Evolutionary conservation across 2,329 filamentous ascomycete genomes (phyloP), one percentile per base, ranked within the genome.

Genomic region (Neofusicoccum sp.): DNA sequence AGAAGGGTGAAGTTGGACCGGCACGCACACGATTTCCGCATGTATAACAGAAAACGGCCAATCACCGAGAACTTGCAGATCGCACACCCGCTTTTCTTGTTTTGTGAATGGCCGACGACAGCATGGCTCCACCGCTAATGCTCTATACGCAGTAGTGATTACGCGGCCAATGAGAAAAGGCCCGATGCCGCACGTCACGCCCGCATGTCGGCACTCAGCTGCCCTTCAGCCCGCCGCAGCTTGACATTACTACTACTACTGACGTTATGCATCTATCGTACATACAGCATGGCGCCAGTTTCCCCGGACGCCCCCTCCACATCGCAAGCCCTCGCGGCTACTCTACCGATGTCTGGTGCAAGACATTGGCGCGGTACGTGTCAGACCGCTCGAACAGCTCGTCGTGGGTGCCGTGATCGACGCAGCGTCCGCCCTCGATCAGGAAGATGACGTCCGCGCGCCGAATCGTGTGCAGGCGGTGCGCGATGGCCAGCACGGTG

Each of bases 301-400:
- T 22, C 5, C 22, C 9, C 45, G 14, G 31, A 12, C 22, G 33
- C 14, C n/a, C 14, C 31, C 49, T 37, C 31, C 11, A 22, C 49
- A 36, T 11, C 31, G 37, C 48, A 11, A 8, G 8, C 48, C 6
- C 44, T 31, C 9, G 36, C 3, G 1, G 22, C 14, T 16, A 44
- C 5, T n/a, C 41, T 1, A 11, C 76, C 54, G 81, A 61, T 66
- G 79, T 81, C 67, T 84, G 81, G 66, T 81, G 79, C 56, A 83
- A 71, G n/a, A 80, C 81, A 70, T 81, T 84, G 11, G 77, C 76
- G 28, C 81, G 76, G 67, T 84, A 84, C 61, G 75, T 80, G 67
- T 83, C 80, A 64, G 77, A 80, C 31, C 81, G 75, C 64, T 79
- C 74, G 31, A 83, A 71, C 62, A 84, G 68, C 64, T 84, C 80